Evolutionary conservation across 805 yeast genomes (phyloP), one percentile per base, ranked within the genome.

Genomic region (Sugiyamaella americana): DNA sequence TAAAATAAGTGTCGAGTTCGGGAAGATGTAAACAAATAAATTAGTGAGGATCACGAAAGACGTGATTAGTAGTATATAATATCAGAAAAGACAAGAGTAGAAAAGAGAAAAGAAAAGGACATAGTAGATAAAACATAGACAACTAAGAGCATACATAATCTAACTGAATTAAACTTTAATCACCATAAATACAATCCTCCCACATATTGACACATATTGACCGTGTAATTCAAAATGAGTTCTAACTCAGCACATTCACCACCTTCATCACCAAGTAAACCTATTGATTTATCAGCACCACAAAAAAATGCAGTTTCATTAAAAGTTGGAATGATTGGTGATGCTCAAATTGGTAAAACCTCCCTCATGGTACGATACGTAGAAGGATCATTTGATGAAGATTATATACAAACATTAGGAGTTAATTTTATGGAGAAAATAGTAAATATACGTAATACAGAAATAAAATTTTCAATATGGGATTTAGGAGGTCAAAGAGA

Each of bases 401-500:
- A 83, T 51, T 91, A 91, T 61, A 87, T 89, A 42, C 96, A 88
- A 64, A 91, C 98, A 0, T 69, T 87, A 44, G 98, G 98, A 4
- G 97, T 93, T 46, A 91, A 91, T 61, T 89, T 87, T 65, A 82
- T 93, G 86, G 96, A 93, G 62, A 83, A 88, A 57, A 81, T 84
- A 49, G 85, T 91, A 23, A 82, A 80, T 50, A 82, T 91, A 46
- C 80, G 88, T 47, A 81, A 85, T 49, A 88, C 96, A 2, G 87
- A 86, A 54, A 86, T 91, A 47, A 83, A 93, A 32, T 91, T 91
- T 61, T 81, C 93, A 19, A 82, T 91, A 26, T 91, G 96, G 95
- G 98, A 91, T 65, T 69, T 91, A 10, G 98, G 98, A 20, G 98
- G 98, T 1, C 95, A 89, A 58, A 77, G 86, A 44, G 97, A 93